Evolutionary conservation across 371 early-diverging fungal species (phyloP).

Genomic region (Mucor plumbeus): DNA sequence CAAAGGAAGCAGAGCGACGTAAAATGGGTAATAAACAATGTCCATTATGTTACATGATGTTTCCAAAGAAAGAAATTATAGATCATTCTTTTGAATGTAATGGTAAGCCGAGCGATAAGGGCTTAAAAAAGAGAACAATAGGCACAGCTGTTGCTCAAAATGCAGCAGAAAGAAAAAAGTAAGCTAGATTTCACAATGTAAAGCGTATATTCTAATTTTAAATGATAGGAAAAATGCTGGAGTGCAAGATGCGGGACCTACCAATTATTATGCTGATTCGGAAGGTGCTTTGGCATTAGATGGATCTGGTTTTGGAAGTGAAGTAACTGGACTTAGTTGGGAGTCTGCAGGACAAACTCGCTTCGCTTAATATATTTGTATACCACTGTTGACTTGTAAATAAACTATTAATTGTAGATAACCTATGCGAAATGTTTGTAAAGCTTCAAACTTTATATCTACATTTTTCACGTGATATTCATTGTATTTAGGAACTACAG

Average conservation of each 20-base stretch:
- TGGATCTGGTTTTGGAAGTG: slow-evolving; percentile 13
- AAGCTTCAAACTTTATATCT: not conserved
- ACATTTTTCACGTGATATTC: not conserved
- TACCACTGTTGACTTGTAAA: not conserved
- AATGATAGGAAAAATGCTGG: slow-evolving; percentile 12
- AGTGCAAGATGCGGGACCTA: slow-evolving; percentile 1
- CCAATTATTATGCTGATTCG: slow-evolving; percentile 22
- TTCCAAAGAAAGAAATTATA: not conserved
- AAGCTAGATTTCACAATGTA: not conserved
- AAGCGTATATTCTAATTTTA: not conserved
- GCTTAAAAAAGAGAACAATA: slow-evolving; percentile 11
- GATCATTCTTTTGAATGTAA: slow-evolving; percentile 13
- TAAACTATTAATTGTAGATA: not conserved
- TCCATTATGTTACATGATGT: slow-evolving; percentile 12
- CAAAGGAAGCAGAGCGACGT: not conserved
- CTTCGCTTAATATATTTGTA: slow-evolving; percentile 10
- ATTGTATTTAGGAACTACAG: not conserved
- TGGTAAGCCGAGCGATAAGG: not conserved
- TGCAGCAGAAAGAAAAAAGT: slow-evolving; percentile 15
- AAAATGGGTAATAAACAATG: slow-evolving; percentile 9
- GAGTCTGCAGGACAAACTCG: slow-evolving; percentile 22
- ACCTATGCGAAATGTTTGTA: not conserved
- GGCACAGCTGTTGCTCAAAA: slow-evolving; percentile 6
- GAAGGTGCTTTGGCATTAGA: slow-evolving; percentile 16
- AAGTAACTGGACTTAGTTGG: slow-evolving; percentile 15